Percentiles rank a stretch among this genome's conserved stretches.
These are phyloP conservation scores for Apophysomyces ossiformis DNA, from an alignment of 371 early-diverging fungal genomes.

Conservation along the genomic window DNA sequence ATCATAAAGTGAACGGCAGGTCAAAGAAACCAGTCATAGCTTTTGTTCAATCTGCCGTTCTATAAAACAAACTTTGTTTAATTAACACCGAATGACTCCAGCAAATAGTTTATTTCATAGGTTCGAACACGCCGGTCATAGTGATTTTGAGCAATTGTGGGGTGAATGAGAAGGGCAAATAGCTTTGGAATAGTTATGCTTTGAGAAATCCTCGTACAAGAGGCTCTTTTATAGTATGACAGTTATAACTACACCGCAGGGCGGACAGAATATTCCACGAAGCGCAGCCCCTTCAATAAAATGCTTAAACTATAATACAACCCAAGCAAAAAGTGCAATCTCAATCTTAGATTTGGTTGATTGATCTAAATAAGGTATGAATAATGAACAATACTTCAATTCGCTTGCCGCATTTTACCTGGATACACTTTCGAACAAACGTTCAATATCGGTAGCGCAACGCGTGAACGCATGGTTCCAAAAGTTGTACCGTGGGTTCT, in stretches of 20 bases:
- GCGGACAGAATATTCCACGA: background rate
- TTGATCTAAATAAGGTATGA: conserved; percentile 35
- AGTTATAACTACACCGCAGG: background rate
- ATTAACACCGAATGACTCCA: no score
- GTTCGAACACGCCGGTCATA: no score
- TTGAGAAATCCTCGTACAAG: background rate
- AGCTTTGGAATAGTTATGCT: background rate
- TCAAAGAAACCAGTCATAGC: no score
- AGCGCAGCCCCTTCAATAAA: conserved; percentile 6
- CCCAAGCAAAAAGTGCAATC: conserved; percentile 14
- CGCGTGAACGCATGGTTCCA: conserved; percentile 84
- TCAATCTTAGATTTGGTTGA: conserved; percentile 46
- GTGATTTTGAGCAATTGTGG: no score
- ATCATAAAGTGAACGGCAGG: no score
- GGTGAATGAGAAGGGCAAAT: no score
- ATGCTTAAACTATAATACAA: conserved; percentile 12
- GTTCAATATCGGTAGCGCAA: conserved; percentile 75
- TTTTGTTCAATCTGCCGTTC: no score
- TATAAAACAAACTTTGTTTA: no score
- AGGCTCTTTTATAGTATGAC: conserved; percentile 3
- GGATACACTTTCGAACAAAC: conserved; percentile 75
- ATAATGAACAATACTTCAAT: conserved; percentile 7
- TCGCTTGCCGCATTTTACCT: conserved; percentile 39
- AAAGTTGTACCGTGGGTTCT: conserved; percentile 90
- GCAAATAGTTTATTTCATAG: no score